phyloP scores from a whole-genome alignment of 108 stramenopile genomes.

The Nitzschia putrida region DNA sequence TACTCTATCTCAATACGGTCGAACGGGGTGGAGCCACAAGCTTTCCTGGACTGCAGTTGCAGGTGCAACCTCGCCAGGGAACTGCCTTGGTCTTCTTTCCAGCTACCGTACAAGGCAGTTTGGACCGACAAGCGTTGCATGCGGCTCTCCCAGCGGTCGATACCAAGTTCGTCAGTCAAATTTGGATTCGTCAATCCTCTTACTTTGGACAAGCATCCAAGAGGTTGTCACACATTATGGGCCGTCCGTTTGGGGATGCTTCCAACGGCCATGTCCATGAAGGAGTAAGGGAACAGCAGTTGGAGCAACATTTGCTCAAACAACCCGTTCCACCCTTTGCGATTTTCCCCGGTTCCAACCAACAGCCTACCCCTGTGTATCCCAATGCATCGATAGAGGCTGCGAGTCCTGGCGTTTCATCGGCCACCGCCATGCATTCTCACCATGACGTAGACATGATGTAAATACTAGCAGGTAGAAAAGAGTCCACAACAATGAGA shows the following conservation, averaged over 20 bases:
- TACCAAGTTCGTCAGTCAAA: conserved; percentile 93
- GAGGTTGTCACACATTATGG: conserved; percentile 65
- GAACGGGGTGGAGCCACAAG: conserved; percentile 77
- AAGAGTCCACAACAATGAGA: no score
- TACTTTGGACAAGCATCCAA: conserved; percentile 83
- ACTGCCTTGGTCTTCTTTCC: conserved; percentile 97
- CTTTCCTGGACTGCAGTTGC: conserved; percentile 80
- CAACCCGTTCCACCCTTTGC: neutral
- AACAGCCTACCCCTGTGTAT: no score
- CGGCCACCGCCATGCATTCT: no score
- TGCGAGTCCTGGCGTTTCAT: no score
- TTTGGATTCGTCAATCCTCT: conserved; percentile 93
- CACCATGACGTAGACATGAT: no score
- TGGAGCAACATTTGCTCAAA: neutral
- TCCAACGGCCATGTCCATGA: no score
- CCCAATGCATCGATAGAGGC: no score
- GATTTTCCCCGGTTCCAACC: no score
- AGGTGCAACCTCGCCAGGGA: conserved; percentile 72
- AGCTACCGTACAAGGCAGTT: conserved; percentile 82
- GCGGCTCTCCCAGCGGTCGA: conserved; percentile 87
- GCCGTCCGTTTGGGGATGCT: conserved; percentile 40
- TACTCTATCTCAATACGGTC: conserved; percentile 95
- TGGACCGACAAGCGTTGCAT: conserved; percentile 90
- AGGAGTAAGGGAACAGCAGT: no score
- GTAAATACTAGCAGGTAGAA: no score